Base-by-base conservation (phyloP, 352 stramenopile species). In the Thalassiosira pacifica region DNA sequence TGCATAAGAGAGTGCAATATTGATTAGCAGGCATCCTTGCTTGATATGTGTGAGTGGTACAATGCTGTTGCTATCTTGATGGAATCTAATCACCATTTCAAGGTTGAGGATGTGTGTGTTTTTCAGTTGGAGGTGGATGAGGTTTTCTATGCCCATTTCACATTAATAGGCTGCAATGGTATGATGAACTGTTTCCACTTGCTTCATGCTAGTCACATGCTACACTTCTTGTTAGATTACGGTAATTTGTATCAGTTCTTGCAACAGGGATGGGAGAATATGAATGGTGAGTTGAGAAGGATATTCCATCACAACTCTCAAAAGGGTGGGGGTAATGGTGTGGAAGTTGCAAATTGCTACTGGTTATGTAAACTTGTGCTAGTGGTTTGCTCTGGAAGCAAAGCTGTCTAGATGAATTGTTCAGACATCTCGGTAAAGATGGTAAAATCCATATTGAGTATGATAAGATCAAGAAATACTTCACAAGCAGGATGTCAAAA, bases 161-260 rank as follows among this genome's bases (percentile, higher is more conserved):
- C 37, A 1, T 19, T 76, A 6, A 67, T 53, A 0, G 68, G 68
- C 4, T 29, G 32, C 8, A 53, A 76, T 59, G 68, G 68, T 0
- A 76, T 76, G 68, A 76, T 53, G 19, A 76, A 76, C 27, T 76
- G 67, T 18, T 67, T 76, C 57, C 68, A 76, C 24, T 67, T 76
- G 31, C 32, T 76, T 8, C 52, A 32, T 37, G n/a, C n/a, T 3
- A 53, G 68, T 0, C 68, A 76, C 26, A 34, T 76, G 16, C 8
- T 31, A 31, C 65, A 67, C 27, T 76, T 59, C 24, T 24, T 76
- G 2, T 8, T 24, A 2, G 65, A 67, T 13, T 76, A 67, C 24
- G 10, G 24, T 11, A 76, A 76, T 42, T 27, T 76, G 31, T 67
- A 76, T 59, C 11, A 6, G 0, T 26, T 76, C 11, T 76, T 53